Conservation (phyloP, 1,284 basidiomycete species). For the Ceratobasidium sp. region DNA sequence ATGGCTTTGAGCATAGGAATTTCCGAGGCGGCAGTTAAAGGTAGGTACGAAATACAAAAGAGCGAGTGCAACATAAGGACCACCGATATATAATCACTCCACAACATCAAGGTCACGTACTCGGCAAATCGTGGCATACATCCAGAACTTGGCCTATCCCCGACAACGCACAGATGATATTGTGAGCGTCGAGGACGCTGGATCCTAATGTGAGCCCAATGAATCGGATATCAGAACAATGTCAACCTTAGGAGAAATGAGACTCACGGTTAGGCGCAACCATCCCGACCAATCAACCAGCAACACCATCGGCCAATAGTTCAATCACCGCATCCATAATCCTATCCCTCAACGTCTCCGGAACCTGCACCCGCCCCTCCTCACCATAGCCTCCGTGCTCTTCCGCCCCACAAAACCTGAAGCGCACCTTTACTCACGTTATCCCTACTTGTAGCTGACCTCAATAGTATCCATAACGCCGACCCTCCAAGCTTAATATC, state of each 20-base stretch:
- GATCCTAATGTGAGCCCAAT: constrained; percentile 32
- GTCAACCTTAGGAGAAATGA: too few relatives aligned
- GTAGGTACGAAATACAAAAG: too few relatives aligned
- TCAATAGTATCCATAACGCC: background rate
- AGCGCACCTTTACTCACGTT: too few relatives aligned
- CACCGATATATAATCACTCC: background rate
- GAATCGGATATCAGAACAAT: too few relatives aligned
- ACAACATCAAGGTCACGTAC: constrained; percentile 25
- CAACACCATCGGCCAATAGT: too few relatives aligned
- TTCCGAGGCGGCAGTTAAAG: too few relatives aligned
- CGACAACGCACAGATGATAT: background rate
- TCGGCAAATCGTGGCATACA: constrained; percentile 18
- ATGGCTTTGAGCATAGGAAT: too few relatives aligned
- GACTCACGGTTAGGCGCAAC: constrained; percentile 26
- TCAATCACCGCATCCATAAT: constrained; percentile 23
- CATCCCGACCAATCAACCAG: too few relatives aligned
- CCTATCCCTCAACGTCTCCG: constrained; percentile 1
- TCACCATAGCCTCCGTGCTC: background rate
- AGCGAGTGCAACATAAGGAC: too few relatives aligned
- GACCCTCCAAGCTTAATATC: constrained; percentile 5
- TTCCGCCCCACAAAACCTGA: constrained; percentile 5
- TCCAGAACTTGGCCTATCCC: constrained; percentile 26
- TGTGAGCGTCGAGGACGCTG: background rate
- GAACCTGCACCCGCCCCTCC: constrained; percentile 20
- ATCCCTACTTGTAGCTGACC: background rate